Percentiles rank a stretch among this genome's conserved stretches.
Evolutionary conservation across 2,329 filamentous ascomycete genomes (phyloP).

Genomic region (Thielaviopsis musarum): DNA sequence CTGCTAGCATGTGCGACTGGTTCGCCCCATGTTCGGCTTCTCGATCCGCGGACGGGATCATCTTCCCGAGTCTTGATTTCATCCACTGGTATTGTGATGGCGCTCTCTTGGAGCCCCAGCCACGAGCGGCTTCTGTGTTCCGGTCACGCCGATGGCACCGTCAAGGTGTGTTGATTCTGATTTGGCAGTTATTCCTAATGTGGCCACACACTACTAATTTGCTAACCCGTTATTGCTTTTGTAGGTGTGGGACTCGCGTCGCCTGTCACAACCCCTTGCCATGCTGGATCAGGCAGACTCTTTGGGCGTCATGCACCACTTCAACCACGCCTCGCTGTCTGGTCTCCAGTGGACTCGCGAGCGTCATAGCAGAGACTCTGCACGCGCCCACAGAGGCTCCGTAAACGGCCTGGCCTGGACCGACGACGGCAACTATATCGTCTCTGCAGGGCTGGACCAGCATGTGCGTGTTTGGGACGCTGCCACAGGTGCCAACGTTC

Average conservation of each 20-base stretch:
- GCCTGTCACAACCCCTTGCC: slow-evolving; percentile 58
- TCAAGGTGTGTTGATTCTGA: slow-evolving; percentile 19
- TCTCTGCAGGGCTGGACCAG: slow-evolving; percentile 71
- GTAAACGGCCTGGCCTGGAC: slow-evolving; percentile 81
- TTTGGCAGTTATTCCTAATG: neutral
- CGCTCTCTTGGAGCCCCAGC: slow-evolving; percentile 66
- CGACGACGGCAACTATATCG: slow-evolving; percentile 56
- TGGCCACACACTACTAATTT: too few species aligned
- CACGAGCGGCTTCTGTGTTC: slow-evolving; percentile 67
- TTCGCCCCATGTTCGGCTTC: slow-evolving; percentile 64
- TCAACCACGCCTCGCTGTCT: slow-evolving; percentile 19
- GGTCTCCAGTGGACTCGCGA: slow-evolving; percentile 18
- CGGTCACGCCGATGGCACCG: slow-evolving; percentile 68
- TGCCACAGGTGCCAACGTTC: slow-evolving; percentile 63
- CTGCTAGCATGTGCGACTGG: slow-evolving; percentile 82
- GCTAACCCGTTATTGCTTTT: neutral
- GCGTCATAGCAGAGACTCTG: slow-evolving; percentile 29
- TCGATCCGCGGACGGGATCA: slow-evolving; percentile 36
- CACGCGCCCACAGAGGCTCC: slow-evolving; percentile 58
- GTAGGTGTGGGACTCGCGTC: slow-evolving; percentile 74
- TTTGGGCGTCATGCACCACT: slow-evolving; percentile 41
- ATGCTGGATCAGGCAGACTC: slow-evolving; percentile 74
- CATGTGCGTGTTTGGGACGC: slow-evolving; percentile 79
- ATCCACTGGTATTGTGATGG: slow-evolving; percentile 49
- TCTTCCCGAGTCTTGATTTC: slow-evolving; percentile 51